A percentile compares a stretch with the other conserved stretches of the same genome.
Evolutionary conservation across 371 early-diverging fungal species (phyloP).

Genomic region (Amoeboaphelidium occidentale): DNA sequence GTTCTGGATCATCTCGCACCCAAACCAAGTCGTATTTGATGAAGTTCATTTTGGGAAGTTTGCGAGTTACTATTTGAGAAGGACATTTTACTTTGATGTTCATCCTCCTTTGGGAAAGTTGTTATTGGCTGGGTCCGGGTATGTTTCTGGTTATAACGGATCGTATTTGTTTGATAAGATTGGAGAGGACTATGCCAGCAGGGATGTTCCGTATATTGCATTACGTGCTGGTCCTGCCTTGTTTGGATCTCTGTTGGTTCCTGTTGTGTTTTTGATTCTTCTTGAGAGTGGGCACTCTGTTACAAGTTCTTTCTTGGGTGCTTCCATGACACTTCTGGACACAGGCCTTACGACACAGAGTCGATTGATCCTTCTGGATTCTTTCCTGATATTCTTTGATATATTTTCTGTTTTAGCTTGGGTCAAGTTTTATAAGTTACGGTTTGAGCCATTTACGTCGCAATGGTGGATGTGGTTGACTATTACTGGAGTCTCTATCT

Average conservation of each 20-base stretch:
- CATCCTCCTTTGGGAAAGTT: conserved; percentile 98
- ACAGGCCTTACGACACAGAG: conserved; percentile 75
- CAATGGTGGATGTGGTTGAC: conserved; percentile 1
- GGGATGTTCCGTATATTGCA: conserved; percentile 69
- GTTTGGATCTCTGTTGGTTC: conserved; percentile 48
- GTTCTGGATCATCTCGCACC: conserved; percentile 31
- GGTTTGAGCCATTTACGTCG: conserved; percentile 14
- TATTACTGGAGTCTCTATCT: background rate
- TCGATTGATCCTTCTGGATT: conserved; percentile 75
- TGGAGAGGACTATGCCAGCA: conserved; percentile 58
- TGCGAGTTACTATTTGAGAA: conserved; percentile 73
- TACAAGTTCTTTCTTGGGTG: conserved; percentile 43
- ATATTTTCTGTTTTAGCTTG: conserved; percentile 52
- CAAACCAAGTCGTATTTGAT: conserved; percentile 61
- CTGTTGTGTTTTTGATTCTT: conserved; percentile 58
- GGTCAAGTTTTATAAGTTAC: conserved; percentile 52
- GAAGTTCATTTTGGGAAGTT: conserved; percentile 99
- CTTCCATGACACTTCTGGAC: conserved; percentile 58
- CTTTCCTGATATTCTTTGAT: conserved; percentile 71
- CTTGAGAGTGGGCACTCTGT: conserved; percentile 60
- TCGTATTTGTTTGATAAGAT: conserved; percentile 79
- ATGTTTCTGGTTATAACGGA: conserved; percentile 73
- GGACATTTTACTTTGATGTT: conserved; percentile 93
- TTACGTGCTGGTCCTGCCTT: conserved; percentile 53
- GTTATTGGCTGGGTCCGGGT: conserved; percentile 63